phyloP scores from a whole-genome alignment of 1,284 basidiomycete genomes.

The Heterobasidion occidentale region DNA sequence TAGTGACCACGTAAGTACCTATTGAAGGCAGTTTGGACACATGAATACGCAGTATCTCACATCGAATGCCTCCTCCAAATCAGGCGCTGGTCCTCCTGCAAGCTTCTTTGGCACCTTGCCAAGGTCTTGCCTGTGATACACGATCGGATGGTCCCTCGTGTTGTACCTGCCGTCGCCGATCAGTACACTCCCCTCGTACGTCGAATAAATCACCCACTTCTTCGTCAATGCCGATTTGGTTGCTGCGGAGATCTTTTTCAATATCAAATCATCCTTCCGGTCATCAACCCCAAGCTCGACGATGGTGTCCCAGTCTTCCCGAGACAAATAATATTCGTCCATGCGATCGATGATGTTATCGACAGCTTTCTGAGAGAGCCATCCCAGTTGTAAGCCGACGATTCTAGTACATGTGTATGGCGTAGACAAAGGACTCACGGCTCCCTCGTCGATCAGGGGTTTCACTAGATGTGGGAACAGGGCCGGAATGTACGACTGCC shows the following conservation, averaged over 20 bases:
- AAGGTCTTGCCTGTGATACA: conserved; percentile 82
- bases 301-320: conserved; percentile 95
- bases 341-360: conserved; percentile 80
- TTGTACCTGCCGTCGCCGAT: conserved; percentile 65
- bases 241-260: conserved; percentile 79
- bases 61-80: conserved; percentile 83
- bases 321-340: conserved; percentile 92
- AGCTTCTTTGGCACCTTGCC: conserved; percentile 77
- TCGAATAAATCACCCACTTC: conserved; percentile 44
- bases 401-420: not conserved
- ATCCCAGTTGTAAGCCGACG: not conserved
- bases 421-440: conserved; percentile 33
- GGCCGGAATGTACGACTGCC: conserved; percentile 86
- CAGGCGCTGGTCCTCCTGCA: conserved; percentile 65
- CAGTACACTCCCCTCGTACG: not conserved
- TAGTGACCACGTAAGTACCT: not conserved
- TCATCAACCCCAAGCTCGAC: conserved; percentile 89
- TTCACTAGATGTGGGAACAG: conserved; percentile 74
- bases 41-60: conserved; percentile 22
- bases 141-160: conserved; percentile 77
- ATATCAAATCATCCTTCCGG: conserved; percentile 61
- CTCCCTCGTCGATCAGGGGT: conserved; percentile 69
- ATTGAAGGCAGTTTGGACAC: not conserved
- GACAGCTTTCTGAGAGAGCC: conserved; percentile 60
- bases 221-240: conserved; percentile 84